These are phyloP conservation scores for Leishmania arabica DNA, from an alignment of 208 protist species.

Conservation along the genomic window DNA sequence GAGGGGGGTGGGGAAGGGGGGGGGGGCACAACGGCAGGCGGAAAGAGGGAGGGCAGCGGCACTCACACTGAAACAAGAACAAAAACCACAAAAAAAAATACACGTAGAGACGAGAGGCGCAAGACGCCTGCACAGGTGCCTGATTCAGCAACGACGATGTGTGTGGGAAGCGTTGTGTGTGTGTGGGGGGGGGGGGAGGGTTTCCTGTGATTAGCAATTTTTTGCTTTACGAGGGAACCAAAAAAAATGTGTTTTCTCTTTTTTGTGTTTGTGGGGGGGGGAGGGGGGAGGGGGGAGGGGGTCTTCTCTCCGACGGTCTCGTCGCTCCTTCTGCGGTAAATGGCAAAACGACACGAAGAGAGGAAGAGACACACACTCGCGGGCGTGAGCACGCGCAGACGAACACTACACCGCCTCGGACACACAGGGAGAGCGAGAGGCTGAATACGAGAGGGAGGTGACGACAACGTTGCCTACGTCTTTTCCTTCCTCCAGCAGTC, in stretches of 20 bases:
- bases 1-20: not conserved
- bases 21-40: not conserved
- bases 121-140: not conserved
- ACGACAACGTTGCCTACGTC: not conserved
- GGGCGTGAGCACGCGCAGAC: not conserved
- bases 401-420: not conserved
- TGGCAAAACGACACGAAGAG: not conserved
- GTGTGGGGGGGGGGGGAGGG: too few relatives aligned
- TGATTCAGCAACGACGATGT: not conserved
- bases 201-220: constrained; percentile 7
- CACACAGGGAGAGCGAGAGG: not conserved
- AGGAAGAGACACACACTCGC: not conserved
- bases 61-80: not conserved
- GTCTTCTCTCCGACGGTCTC: too few relatives aligned
- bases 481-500: not conserved
- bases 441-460: not conserved
- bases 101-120: not conserved
- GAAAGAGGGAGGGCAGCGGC: not conserved
- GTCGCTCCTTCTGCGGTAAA: too few relatives aligned
- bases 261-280: not conserved
- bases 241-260: not conserved
- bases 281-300: too few relatives aligned
- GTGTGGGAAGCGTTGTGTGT: not conserved
- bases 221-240: not conserved
- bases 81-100: constrained; percentile 2